Base-by-base conservation (phyloP, 2,329 filamentous ascomycete species). In the Tolypocladium ophioglossoides region DNA sequence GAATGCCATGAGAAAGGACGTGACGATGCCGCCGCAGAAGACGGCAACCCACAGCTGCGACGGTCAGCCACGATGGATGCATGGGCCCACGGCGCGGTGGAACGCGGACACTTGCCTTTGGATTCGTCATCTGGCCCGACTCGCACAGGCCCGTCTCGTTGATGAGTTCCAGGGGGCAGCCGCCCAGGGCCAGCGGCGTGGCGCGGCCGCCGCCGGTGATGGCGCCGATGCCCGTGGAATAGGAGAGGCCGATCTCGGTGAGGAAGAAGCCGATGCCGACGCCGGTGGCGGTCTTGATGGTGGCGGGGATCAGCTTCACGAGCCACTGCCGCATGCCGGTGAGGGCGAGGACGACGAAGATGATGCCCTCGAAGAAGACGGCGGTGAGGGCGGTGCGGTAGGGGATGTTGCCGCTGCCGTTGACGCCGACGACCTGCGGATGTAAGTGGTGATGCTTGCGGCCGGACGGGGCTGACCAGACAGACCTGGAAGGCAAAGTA, bases 1-100 rank as follows among this genome's bases (percentile, higher is more conserved):
- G 67, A 86, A 91, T 20, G 86, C 80, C 86, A 90, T 90, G 69
- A 95, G 81, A 59, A 92, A 80, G 6, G 87, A 83, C 0, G 89
- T 92, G 39, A 95, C 69, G 48, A 95, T 76, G 37, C 89, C 89
- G 16, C 91, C 89, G 53, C 85, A 83, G 65, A 90, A 85, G 59
- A 95, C 86, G 12, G 88, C 91, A 53, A 95, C 81, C 91, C 91
- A 96, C 78, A 95, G 74, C 82, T 84, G 56, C 32, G 40, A 20
- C 16, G 2, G 39, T 63, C 24, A 62, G 57, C 27, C 30, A 1
- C 11, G 38, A 32, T 6, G 5, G 5, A 2, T 8, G 30, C 30
- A 38, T 4, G 2, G n/a, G 3, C 2, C 2, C 27, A 27, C 30
- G 30, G 30, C 30, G 7, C 27, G 27, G 27, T 6, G 27, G 27